A percentile compares a stretch with the other conserved stretches of the same genome.
phyloP scores from a whole-genome alignment of 73 alveolate species.

The Paramecium primaurelia region DNA sequence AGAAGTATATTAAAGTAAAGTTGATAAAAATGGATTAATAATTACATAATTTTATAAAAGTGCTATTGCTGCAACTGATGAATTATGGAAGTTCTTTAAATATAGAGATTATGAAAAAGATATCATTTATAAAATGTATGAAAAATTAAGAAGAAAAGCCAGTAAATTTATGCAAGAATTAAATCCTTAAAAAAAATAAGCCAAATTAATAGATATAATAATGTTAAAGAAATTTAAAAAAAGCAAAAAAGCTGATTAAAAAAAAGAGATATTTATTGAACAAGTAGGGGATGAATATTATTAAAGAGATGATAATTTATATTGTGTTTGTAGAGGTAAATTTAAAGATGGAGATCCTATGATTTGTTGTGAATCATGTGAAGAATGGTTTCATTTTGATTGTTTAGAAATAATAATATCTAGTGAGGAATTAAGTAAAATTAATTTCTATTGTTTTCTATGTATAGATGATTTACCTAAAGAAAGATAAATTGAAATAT shows the following conservation, averaged over 20 bases:
- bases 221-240: neutral
- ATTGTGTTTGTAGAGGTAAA: conserved; percentile 42
- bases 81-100: conserved; percentile 1
- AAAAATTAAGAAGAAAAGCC: conserved; percentile 41
- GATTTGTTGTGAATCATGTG: conserved; percentile 21
- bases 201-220: conserved; percentile 4
- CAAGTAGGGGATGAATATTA: neutral
- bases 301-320: neutral
- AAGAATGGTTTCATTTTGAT: conserved; percentile 52
- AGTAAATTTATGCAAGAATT: conserved; percentile 20
- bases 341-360: conserved; percentile 7
- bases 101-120: conserved; percentile 25
- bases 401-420: neutral
- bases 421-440: neutral
- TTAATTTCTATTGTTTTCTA: neutral
- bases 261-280: neutral
- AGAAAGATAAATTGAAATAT: neutral
- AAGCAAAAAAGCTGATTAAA: neutral
- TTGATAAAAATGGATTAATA: neutral
- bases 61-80: conserved; percentile 35
- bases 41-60: neutral
- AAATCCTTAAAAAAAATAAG: conserved; percentile 10
- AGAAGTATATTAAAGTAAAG: neutral
- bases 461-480: neutral
- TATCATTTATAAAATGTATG: conserved; percentile 17